Base-by-base conservation (phyloP, 2,329 filamentous ascomycete genomes). In the Ilyonectria mors-panacis region DNA sequence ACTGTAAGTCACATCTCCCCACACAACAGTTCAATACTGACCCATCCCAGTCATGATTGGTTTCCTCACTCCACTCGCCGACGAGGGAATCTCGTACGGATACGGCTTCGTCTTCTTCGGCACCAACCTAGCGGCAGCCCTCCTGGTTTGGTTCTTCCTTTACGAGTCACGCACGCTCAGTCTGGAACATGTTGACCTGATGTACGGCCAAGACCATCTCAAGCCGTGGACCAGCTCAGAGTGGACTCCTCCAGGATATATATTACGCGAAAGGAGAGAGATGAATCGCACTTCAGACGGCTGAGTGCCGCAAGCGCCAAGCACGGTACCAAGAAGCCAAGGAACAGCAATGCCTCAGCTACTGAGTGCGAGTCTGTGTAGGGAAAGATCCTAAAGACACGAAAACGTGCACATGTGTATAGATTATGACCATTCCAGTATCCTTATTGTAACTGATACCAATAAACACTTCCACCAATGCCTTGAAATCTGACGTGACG, bases 161-260 rank as follows among this genome's bases (percentile, higher is more conserved):
- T 90, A 88, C 78, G 91, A 93, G 77, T 89, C 86, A 17, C 86
- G 88, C 67, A 87, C 85, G 45, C 85, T 91, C 10, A 89, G 88
- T 13, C 84, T 93, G n/a, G 91, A 93, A 80, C 89, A 92, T 72
- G 88, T 93, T 64, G 91, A 93, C 78, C 86, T 88, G 59, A 91
- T 92, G 89, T 93, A 93, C 77, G 85, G 90, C 54, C 81, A 89
- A 21, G 79, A 71, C 3, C 69, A 83, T 47, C 84, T 92, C n/a
- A 88, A 87, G 78, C 86, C 91, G 3, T 90, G 89, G 86, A 86
- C 85, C 76, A 90, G 87, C 73, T 78, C 81, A 66, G 81, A 84
- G 68, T 92, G 86, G 86, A 78, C 81, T 39, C 83, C 83, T 15
- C 80, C 80, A 1, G 83, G 83, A n/a, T 85, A 84, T 85, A 84